Conservation (phyloP, 2,329 filamentous ascomycete genomes). For the Aspergillus ochraceoroseus region DNA sequence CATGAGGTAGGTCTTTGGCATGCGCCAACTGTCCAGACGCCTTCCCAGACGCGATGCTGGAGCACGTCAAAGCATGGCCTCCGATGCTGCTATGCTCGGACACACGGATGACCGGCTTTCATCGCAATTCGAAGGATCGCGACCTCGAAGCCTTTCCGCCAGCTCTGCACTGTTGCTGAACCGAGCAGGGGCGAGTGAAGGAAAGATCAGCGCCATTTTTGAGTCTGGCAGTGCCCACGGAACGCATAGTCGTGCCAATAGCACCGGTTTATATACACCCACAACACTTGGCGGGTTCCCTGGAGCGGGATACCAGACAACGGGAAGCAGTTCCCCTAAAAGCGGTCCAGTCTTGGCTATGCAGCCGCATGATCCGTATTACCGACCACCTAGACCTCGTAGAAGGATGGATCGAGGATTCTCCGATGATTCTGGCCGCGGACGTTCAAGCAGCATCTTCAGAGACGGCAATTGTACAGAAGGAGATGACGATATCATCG, state of each 20-base stretch:
- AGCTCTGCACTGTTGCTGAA: constrained; percentile 60
- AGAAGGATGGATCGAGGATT: constrained; percentile 56
- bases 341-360: constrained; percentile 44
- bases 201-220: constrained; percentile 49
- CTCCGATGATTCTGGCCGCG: constrained; percentile 43
- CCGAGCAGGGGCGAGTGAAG: constrained; percentile 43
- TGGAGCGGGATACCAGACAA: constrained; percentile 51
- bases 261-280: constrained; percentile 60
- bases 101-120: constrained; percentile 62
- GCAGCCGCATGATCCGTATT: constrained; percentile 70
- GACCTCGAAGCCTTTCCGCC: constrained; percentile 57
- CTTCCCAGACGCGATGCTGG: constrained; percentile 58
- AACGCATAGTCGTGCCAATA: constrained; percentile 52
- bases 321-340: constrained; percentile 41
- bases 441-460: constrained; percentile 36
- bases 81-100: constrained; percentile 73
- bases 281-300: constrained; percentile 75
- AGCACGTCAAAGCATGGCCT: constrained; percentile 75
- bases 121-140: constrained; percentile 49
- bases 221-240: constrained; percentile 50
- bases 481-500: constrained; percentile 32
- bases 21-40: constrained; percentile 78
- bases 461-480: constrained; percentile 35
- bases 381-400: constrained; percentile 72
- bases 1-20: constrained; percentile 64